Evolutionary conservation across 106 monocot species (phyloP), one percentile per base, ranked within the genome.

Genomic region (Gastrodia elata): DNA sequence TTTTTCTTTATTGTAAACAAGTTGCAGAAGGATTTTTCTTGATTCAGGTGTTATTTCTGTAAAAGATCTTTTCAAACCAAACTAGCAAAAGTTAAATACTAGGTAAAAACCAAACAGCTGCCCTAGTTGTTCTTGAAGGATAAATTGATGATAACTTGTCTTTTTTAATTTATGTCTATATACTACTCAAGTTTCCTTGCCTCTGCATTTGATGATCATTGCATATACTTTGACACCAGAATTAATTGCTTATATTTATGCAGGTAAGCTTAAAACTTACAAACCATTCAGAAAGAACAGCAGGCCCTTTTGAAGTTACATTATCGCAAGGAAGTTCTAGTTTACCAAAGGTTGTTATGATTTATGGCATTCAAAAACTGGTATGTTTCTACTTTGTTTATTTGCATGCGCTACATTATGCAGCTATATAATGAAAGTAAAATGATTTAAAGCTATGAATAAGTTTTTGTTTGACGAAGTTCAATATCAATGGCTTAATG

Each of bases 341-440:
- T 72, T 84, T 82, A 75, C 88, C 88, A 42, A 97, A 79, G 73
- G 75, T 58, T 78, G 82, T 92, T 46, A 76, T 90, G 82, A 71
- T 97, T 49, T 86, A 86, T 78, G 97, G 97, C 78, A 70, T 88
- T 28, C 88, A 97, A 64, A 92, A 92, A 73, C 65, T 86, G 90
- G 97, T 96, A 76, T 83, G 84, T 6, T 67, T 67, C 6, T 67
- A 5, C 61, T 3, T 32, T 13, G 61, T 61, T 30, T 27, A 61
- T 32, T 61, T 27, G 4, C 9, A 44, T 9, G 9, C 26, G 57
- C 57, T 25, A 26, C n/a, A 3, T 2, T 57, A 14, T 3, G 28
- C 61, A 30, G 14, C 61, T 61, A 13, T 32, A 30, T 4, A 2
- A 22, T 52, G 52, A 52, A n/a, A 52, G 52, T 61, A 15, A 14